phyloP scores from a whole-genome alignment of 129 eudicot species.

The Chrysanthemum seticuspe region DNA sequence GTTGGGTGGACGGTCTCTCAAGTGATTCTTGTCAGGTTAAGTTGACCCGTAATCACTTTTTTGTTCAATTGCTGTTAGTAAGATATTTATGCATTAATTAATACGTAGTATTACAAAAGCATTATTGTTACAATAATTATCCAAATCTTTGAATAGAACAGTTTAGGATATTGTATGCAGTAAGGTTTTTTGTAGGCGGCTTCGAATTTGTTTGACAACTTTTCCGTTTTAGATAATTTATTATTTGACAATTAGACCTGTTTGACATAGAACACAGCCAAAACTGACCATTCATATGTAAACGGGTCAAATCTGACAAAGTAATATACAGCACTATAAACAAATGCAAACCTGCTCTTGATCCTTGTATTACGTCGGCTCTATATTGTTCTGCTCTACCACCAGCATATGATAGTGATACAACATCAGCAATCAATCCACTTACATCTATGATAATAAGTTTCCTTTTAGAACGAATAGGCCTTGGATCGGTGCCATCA shows the following conservation, averaged over 20 bases:
- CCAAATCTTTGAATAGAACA: background rate
- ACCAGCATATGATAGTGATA: background rate
- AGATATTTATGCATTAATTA: background rate
- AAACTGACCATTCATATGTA: background rate
- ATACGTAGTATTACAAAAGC: background rate
- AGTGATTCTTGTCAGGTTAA: background rate
- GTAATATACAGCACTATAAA: background rate
- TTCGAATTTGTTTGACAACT: background rate
- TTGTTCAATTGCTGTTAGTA: background rate
- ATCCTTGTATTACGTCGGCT: slow-evolving; percentile 36
- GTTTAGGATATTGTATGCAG: background rate
- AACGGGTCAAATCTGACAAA: background rate
- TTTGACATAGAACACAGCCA: slow-evolving; percentile 1
- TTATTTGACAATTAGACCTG: background rate
- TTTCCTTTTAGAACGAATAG: slow-evolving; percentile 44
- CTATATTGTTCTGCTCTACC: slow-evolving; percentile 30
- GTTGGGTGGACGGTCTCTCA: no score
- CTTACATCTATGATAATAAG: slow-evolving; percentile 61
- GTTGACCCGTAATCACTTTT: slow-evolving; percentile 4
- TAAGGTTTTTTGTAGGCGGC: background rate
- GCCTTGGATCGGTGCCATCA: slow-evolving; percentile 11
- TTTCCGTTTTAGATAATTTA: background rate
- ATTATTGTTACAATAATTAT: background rate
- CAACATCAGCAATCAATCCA: slow-evolving; percentile 57
- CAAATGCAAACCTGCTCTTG: slow-evolving; percentile 49